Percentiles rank a stretch among this genome's conserved stretches.
Evolutionary conservation across 2,329 filamentous ascomycete genomes (phyloP).

Genomic region (Thyridium curvatum): DNA sequence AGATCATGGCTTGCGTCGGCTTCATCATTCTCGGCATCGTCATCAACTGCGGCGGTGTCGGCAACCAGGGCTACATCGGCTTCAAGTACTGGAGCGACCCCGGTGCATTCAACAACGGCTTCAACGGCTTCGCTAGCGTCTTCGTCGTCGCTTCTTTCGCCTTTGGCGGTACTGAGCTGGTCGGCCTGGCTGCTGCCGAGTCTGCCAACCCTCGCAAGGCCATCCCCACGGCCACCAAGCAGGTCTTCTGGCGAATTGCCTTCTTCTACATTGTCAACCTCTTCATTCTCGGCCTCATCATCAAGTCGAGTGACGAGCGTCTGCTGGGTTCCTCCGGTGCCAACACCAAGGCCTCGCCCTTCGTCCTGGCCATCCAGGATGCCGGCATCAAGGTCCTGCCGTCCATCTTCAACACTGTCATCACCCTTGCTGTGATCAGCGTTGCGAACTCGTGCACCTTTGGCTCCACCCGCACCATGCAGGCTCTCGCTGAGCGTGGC

Average conservation of each 20-base stretch:
- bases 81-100: constrained; percentile 54
- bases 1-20: constrained; percentile 50
- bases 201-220: constrained; percentile 38
- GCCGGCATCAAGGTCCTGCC: constrained; percentile 43
- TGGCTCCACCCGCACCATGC: constrained; percentile 43
- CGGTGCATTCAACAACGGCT: constrained; percentile 45
- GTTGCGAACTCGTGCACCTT: constrained; percentile 46
- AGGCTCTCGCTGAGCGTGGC: constrained; percentile 39
- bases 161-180: constrained; percentile 45
- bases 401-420: constrained; percentile 48
- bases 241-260: constrained; percentile 48
- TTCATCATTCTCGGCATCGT: constrained; percentile 61
- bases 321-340: constrained; percentile 29
- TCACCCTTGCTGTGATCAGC: constrained; percentile 42
- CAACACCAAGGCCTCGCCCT: constrained; percentile 41
- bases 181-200: constrained; percentile 46
- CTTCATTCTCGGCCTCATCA: constrained; percentile 44
- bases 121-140: constrained; percentile 43
- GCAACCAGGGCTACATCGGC: constrained; percentile 52
- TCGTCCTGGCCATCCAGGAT: constrained; percentile 43
- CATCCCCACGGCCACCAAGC: constrained; percentile 44
- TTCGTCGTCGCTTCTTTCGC: constrained; percentile 47
- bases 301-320: constrained; percentile 32
- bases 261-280: constrained; percentile 47
- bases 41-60: constrained; percentile 51